Conservation (phyloP, 2,329 filamentous ascomycete genomes). For the Lecanicillium sp. region DNA sequence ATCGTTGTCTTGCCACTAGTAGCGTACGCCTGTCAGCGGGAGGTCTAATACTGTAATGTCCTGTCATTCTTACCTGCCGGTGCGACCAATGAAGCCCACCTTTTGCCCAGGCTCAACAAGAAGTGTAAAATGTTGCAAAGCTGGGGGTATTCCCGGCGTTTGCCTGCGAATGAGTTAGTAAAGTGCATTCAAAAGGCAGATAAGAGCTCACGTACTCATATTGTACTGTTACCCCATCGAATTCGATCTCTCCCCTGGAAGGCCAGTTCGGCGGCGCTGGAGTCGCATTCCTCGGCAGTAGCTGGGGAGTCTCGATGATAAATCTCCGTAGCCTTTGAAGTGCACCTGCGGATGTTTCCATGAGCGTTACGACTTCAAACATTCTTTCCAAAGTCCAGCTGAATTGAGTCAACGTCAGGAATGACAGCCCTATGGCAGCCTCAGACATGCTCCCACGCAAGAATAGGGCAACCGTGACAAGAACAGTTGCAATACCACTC, state of each 20-base stretch:
- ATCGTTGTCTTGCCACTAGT: slow-evolving; percentile 9
- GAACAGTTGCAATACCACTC: slow-evolving; percentile 37
- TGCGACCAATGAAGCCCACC: slow-evolving; percentile 6
- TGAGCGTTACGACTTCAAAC: not conserved
- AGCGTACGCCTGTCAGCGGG: not conserved
- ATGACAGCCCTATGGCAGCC: slow-evolving; percentile 3
- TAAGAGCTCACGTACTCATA: not conserved
- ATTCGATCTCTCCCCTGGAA: not conserved
- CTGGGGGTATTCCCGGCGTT: not conserved
- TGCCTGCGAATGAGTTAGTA: not conserved
- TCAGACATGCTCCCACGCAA: not conserved
- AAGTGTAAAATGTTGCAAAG: not conserved
- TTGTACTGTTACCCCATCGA: not conserved
- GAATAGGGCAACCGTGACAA: slow-evolving; percentile 34
- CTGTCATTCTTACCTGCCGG: not conserved
- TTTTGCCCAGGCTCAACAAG: slow-evolving; percentile 4
- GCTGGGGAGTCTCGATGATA: not conserved
- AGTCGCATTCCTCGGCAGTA: not conserved
- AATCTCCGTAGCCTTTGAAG: slow-evolving; percentile 6
- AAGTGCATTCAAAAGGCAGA: not conserved
- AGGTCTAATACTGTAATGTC: not conserved
- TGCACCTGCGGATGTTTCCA: slow-evolving; percentile 2
- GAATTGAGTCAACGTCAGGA: not conserved
- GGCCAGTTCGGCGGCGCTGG: not conserved
- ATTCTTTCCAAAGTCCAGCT: slow-evolving; percentile 6